Evolutionary conservation across 306 rosid genomes (phyloP), one percentile per base, ranked within the genome.

Genomic region (Senna tora): DNA sequence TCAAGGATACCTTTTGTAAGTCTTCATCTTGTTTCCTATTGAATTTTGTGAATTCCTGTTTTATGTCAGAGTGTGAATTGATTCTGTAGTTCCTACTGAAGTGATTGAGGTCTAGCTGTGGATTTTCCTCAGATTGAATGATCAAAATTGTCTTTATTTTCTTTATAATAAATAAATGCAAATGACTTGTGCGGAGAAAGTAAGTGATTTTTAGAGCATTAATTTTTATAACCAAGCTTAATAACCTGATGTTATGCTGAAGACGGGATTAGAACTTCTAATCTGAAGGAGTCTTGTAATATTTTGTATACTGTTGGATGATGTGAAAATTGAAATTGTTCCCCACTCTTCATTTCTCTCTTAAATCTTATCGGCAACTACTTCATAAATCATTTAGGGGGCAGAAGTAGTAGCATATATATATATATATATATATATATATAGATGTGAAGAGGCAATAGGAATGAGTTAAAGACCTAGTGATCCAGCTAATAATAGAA

Each of bases 1-100:
- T 95, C 99, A 38, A 91, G 63, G 85, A 85, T 51, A 46, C 97
- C 97, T 0, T 91, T 88, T 78, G 93, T 92, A 74, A 87, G 96
- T 80, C 39, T 22, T n/a, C 17, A 58, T 28, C 61, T 77, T 6
- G 0, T n/a, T 39, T 20, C 68, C 52, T 20, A 13, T 38, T 43
- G 14, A 42, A 64, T 22, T 15, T 41, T 25, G 15, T 41, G 30
- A 5, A 63, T 41, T 63, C 32, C 69, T 63, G 38, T 17, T 41
- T 63, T 10, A 12, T 62, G 51, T 20, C 71, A 16, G 10, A 20
- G 28, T 38, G 51, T 50, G 17, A 74, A 45, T 69, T 47, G 36
- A n/a, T 41, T 75, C 53, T 15, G 9, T 34, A 13, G 16, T 45
- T 45, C 50, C 1, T 42, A 1, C 47, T 42, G 47, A 42, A 42